Evolutionary conservation across 768 basidiomycete genomes (phyloP).

Genomic region (Lyophyllum decastes): DNA sequence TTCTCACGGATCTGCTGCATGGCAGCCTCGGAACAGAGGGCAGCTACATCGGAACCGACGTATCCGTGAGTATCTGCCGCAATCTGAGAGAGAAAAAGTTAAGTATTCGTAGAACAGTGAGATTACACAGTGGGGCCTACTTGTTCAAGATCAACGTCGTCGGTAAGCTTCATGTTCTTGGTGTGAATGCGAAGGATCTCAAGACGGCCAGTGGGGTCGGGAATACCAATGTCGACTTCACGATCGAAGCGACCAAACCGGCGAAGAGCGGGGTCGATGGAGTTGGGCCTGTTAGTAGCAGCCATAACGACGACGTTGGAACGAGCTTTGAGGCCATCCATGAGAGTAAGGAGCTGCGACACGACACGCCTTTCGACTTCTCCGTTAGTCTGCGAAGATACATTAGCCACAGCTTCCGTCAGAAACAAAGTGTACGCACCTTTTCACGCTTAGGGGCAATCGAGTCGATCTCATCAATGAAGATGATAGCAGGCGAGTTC

Average conservation of each 20-base stretch:
- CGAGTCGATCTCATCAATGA: conserved; percentile 99
- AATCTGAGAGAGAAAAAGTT: conserved; percentile 55
- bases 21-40: conserved; percentile 97
- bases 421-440: conserved; percentile 41
- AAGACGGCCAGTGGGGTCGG: conserved; percentile 97
- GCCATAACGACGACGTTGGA: conserved; percentile 99
- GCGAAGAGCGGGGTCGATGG: conserved; percentile 97
- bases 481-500: conserved; percentile 99
- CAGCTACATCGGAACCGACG: conserved; percentile 96
- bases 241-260: conserved; percentile 99
- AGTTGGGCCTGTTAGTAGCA: conserved; percentile 98
- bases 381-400: conserved; percentile 79
- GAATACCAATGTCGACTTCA: conserved; percentile 99
- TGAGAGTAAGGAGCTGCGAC: conserved; percentile 95
- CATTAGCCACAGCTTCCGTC: not conserved
- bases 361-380: conserved; percentile 99
- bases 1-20: conserved; percentile 99
- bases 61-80: conserved; percentile 99
- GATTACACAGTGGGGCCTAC: conserved; percentile 32
- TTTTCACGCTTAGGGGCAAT: conserved; percentile 99
- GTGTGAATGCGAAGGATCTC: conserved; percentile 99
- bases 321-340: conserved; percentile 98
- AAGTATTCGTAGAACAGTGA: not conserved
- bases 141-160: conserved; percentile 97
- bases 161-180: conserved; percentile 98